Base-by-base conservation (phyloP, 2,329 filamentous ascomycete genomes). In the Esteya vermicola region DNA sequence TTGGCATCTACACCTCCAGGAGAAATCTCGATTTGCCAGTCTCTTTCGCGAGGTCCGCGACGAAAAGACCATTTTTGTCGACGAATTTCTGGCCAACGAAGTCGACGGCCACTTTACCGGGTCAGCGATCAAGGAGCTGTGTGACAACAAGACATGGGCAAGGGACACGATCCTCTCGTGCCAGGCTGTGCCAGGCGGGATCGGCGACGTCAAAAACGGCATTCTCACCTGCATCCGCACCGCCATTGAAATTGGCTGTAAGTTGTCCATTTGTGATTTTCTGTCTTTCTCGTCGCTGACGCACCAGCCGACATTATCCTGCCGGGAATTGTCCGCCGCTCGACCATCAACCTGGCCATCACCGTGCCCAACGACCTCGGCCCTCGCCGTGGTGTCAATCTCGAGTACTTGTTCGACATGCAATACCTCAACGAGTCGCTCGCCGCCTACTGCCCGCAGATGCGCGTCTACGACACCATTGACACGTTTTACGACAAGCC, bases 221-320 rank as follows among this genome's bases (percentile, higher is more conserved):
- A 52, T 63, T 27, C 50, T 68, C 38, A 60, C 59, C 42, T 68
- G 65, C 49, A 49, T 68, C 19, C 57, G 63, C 33, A 58, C 63
- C 38, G 63, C 62, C 13, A 65, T 68, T 25, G 62, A 67, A 52
- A 60, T 63, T 32, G 65, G 65, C 40, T 64, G 65, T 57, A 45
- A 48, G 48, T 58, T 19, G 7, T 31, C n/a, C 28, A 12, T n/a
- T 31, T 31, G 9, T 32, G 36, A 12, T 16, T 38, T 19, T 32
- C 19, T 23, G 18, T 14, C 26, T 30, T 20, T 30, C 36, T 14
- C 18, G 4, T 9, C 14, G n/a, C 40, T 39, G 28, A 33, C 14
- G 31, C n/a, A 18, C 23, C 34, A 57, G 59, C 59, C 26, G 54
- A 57, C 36, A 43, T 65, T 27, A 51, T 64, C 39, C 46, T 63